Percentiles rank a stretch among this genome's conserved stretches.
Conservation (phyloP, 108 stramenopile species). For the Pseudonitzschia pungens region DNA sequence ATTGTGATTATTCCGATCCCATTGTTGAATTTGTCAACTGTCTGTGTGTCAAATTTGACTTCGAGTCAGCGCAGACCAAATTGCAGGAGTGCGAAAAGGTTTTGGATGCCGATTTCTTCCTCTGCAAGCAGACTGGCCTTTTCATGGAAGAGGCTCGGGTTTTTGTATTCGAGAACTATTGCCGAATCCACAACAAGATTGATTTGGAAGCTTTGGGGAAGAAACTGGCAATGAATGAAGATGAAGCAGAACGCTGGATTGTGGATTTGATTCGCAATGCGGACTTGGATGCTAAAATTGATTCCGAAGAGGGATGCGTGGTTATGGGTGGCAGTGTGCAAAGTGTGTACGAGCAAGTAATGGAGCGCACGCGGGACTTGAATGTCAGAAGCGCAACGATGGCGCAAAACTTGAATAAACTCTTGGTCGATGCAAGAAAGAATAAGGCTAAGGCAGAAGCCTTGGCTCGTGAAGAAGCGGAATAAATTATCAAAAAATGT, state of each 20-base stretch:
- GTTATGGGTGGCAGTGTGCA: slow-evolving; percentile 89
- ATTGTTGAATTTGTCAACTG: slow-evolving; percentile 97
- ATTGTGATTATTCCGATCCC: slow-evolving; percentile 95
- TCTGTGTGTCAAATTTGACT: slow-evolving; percentile 97
- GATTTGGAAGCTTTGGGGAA: slow-evolving; percentile 92
- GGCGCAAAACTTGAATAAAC: slow-evolving; percentile 60
- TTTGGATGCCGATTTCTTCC: slow-evolving; percentile 94
- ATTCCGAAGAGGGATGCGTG: slow-evolving; percentile 90
- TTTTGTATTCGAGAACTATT: slow-evolving; percentile 99
- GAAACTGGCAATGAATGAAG: slow-evolving; percentile 92
- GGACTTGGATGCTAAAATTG: slow-evolving; percentile 95
- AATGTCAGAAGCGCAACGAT: slow-evolving; percentile 80
- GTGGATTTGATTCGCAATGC: slow-evolving; percentile 97
- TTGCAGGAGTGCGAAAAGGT: slow-evolving; percentile 85
- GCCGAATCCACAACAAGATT: slow-evolving; percentile 98
- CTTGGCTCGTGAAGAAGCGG: slow-evolving; percentile 52
- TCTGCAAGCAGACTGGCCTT: slow-evolving; percentile 88
- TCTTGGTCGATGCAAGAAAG: slow-evolving; percentile 63
- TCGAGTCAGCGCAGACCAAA: slow-evolving; percentile 94
- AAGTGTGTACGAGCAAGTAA: slow-evolving; percentile 89
- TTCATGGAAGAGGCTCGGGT: slow-evolving; percentile 99
- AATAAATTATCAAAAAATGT: slow-evolving; percentile 10
- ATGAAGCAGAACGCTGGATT: slow-evolving; percentile 97
- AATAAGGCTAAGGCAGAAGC: slow-evolving; percentile 59
- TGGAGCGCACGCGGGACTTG: slow-evolving; percentile 96